Percentiles rank a stretch among this genome's conserved stretches.
Evolutionary conservation across 306 rosid genomes (phyloP).

Genomic region (Coriaria nepalensis): DNA sequence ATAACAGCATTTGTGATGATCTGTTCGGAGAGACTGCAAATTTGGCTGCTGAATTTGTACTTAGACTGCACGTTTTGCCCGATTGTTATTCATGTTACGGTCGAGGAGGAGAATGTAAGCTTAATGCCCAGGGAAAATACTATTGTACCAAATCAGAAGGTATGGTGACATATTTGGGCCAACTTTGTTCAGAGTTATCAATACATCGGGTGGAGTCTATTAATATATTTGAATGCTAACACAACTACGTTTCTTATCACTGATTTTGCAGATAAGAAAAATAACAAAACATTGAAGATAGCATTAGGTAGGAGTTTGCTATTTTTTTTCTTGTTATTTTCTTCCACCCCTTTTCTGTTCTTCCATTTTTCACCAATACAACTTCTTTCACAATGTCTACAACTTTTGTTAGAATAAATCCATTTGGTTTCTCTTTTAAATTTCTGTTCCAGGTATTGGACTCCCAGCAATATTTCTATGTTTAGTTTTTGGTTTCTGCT

Average conservation of each 20-base stretch:
- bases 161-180: not conserved
- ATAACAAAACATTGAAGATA: constrained; percentile 1
- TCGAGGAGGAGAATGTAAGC: not conserved
- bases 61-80: not conserved
- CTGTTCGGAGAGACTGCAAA: too few species aligned
- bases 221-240: too few species aligned
- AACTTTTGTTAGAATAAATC: too few species aligned
- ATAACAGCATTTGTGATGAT: too few species aligned
- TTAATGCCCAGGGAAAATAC: not conserved
- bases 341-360: too few species aligned
- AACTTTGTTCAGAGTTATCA: too few species aligned
- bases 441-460: constrained; percentile 11
- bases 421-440: not conserved
- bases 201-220: too few species aligned
- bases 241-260: not conserved
- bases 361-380: too few species aligned
- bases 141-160: not conserved
- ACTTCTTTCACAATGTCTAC: too few species aligned
- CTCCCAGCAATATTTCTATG: not conserved
- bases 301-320: constrained; percentile 27
- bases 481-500: constrained; percentile 1
- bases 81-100: not conserved
- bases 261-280: constrained; percentile 13
- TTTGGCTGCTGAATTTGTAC: not conserved
- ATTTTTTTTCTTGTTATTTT: not conserved